phyloP scores from a whole-genome alignment of 352 stramenopile species.

The Phytophthora citrophthora region DNA sequence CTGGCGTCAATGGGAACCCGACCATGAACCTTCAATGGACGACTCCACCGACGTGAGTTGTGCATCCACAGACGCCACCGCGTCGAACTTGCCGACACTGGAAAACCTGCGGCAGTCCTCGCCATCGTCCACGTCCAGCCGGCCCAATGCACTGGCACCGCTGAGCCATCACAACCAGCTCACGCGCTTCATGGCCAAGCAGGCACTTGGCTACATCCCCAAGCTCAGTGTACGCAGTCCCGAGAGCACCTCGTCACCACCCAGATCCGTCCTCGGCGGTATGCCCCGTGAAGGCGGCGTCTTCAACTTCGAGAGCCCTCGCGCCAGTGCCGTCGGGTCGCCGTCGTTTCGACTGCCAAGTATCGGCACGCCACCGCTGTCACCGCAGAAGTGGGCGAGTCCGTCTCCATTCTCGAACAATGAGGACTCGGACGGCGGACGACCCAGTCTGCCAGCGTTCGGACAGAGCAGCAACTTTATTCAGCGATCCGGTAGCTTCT shows the following conservation, averaged over 20 bases:
- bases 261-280: constrained; percentile 16
- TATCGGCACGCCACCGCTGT: constrained; percentile 50
- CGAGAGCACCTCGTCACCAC: constrained; percentile 27
- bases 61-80: not conserved
- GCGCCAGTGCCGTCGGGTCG: constrained; percentile 22
- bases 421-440: constrained; percentile 21
- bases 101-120: constrained; percentile 11
- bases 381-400: constrained; percentile 47
- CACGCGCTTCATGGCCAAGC: constrained; percentile 69
- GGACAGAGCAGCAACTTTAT: constrained; percentile 27
- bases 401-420: constrained; percentile 25
- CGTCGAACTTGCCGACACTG: constrained; percentile 3
- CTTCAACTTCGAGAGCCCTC: constrained; percentile 38
- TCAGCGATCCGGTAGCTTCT: constrained; percentile 39
- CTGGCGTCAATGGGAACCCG: constrained; percentile 37
- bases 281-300: constrained; percentile 1
- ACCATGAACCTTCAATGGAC: constrained; percentile 34
- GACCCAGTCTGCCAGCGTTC: constrained; percentile 28
- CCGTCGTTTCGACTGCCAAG: constrained; percentile 58
- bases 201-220: constrained; percentile 65
- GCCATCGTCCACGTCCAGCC: not conserved
- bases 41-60: constrained; percentile 13
- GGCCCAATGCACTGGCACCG: constrained; percentile 23
- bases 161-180: constrained; percentile 61
- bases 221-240: constrained; percentile 46